These are phyloP conservation scores for Tricholoma saponaceum DNA, from an alignment of 768 basidiomycete species.

Conservation along the genomic window DNA sequence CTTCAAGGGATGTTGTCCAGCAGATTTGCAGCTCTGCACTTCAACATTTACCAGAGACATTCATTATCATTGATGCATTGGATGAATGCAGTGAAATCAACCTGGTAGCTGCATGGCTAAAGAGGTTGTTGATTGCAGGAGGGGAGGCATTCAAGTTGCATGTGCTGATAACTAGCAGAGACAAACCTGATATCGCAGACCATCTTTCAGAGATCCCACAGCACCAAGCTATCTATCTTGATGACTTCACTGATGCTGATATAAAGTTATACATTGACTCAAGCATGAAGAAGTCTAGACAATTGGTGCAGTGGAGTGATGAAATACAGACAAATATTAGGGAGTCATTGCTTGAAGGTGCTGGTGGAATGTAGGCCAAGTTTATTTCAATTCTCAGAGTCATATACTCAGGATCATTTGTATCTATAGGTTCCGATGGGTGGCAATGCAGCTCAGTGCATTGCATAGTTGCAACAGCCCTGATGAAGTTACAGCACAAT, in stretches of 20 bases:
- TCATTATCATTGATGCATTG: neutral
- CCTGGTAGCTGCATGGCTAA: neutral
- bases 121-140: neutral
- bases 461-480: neutral
- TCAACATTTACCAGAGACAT: neutral
- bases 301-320: neutral
- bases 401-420: neutral
- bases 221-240: no score
- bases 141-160: neutral
- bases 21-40: neutral
- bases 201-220: neutral
- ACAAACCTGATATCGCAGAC: neutral
- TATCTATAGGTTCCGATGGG: neutral
- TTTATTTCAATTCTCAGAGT: neutral
- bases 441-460: neutral
- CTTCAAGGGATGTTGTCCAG: neutral
- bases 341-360: neutral
- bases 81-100: neutral
- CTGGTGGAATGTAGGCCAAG: neutral
- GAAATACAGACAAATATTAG: neutral
- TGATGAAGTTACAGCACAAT: neutral
- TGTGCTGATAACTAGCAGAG: neutral
- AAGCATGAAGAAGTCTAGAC: neutral
- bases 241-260: neutral
- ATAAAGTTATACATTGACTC: neutral